phyloP scores from a whole-genome alignment of 257 asterid species.

The Capsicum chinense region DNA sequence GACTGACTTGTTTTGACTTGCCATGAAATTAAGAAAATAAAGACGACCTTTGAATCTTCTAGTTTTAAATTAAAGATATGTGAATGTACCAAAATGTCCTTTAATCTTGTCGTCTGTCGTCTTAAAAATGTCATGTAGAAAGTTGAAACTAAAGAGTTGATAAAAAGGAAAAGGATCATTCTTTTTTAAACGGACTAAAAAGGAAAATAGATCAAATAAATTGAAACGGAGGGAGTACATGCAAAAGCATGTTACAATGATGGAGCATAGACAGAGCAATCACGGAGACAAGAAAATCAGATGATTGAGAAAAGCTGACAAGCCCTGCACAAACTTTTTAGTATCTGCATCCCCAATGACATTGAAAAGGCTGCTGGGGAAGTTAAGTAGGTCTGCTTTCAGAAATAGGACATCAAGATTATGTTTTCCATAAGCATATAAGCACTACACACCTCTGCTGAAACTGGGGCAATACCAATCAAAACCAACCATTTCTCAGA shows the following conservation, averaged over 20 bases:
- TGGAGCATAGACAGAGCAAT: not conserved
- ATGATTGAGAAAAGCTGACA: not conserved
- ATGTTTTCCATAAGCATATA: not conserved
- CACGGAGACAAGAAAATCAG: not conserved
- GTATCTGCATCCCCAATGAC: not conserved
- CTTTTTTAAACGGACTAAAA: no score
- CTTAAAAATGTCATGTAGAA: no score
- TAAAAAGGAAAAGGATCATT: no score
- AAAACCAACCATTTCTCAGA: constrained; percentile 98
- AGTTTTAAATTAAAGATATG: not conserved
- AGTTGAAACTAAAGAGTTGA: no score
- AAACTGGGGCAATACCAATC: constrained; percentile 97
- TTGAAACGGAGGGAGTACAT: not conserved
- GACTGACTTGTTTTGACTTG: no score
- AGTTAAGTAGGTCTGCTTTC: constrained; percentile 3
- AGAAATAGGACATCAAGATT: constrained; percentile 21
- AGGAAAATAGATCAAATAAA: no score
- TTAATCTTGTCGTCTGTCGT: no score
- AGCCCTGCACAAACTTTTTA: constrained; percentile 20
- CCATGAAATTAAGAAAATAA: no score
- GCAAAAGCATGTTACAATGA: constrained; percentile 8
- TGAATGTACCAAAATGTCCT: no score
- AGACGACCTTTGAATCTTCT: no score
- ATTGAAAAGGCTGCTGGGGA: not conserved
- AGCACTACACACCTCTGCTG: constrained; percentile 74